Evolutionary conservation across 108 stramenopile genomes (phyloP).

Genomic region (Nitzschia sp.): DNA sequence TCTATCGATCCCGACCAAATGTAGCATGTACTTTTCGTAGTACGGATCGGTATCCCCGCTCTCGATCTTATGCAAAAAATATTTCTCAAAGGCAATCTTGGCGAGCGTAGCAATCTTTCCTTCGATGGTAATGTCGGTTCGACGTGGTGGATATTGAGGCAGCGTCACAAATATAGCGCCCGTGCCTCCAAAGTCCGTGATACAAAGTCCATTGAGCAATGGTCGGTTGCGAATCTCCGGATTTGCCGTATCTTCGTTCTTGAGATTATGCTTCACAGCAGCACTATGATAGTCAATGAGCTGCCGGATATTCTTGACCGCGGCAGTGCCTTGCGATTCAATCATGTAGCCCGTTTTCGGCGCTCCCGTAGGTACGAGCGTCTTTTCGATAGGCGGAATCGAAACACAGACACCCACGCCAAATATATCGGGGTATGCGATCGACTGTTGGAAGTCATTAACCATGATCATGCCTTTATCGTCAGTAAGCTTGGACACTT

Average conservation of each 20-base stretch:
- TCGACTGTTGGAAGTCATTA: constrained; percentile 11
- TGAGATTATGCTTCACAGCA: background rate
- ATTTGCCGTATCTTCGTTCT: constrained; percentile 2
- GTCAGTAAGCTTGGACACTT: background rate
- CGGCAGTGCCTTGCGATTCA: constrained; percentile 34
- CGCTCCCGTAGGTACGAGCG: constrained; percentile 27
- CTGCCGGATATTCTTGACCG: constrained; percentile 22
- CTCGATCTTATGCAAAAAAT: constrained; percentile 34
- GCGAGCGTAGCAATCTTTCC: constrained; percentile 20
- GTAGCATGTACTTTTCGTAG: constrained; percentile 41
- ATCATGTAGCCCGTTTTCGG: constrained; percentile 49
- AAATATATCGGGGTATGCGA: constrained; percentile 34
- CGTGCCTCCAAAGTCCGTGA: constrained; percentile 36
- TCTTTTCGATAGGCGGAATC: constrained; percentile 23
- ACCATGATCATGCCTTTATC: background rate
- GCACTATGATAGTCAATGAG: background rate
- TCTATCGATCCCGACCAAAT: constrained; percentile 37
- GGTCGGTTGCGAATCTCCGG: constrained; percentile 6
- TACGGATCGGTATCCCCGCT: constrained; percentile 37
- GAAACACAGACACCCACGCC: constrained; percentile 34
- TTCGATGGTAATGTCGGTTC: constrained; percentile 25
- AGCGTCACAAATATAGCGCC: constrained; percentile 34
- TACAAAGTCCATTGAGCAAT: constrained; percentile 31
- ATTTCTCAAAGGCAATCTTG: constrained; percentile 42
- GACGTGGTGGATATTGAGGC: constrained; percentile 32